Conservation (phyloP, 495 filamentous ascomycete genomes). For the Chaetomidium leptoderma region DNA sequence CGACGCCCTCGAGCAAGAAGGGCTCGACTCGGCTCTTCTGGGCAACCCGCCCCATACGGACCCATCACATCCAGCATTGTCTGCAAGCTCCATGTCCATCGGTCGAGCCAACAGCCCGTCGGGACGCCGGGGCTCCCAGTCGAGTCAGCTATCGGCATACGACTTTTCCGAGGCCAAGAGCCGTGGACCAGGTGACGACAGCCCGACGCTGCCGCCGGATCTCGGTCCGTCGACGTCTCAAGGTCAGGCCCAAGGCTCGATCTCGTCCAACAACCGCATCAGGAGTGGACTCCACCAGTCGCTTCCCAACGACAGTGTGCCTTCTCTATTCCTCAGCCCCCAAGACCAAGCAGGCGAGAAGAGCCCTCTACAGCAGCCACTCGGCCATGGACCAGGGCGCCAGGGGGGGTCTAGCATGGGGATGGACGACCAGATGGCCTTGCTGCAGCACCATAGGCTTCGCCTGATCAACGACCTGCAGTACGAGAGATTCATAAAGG, state of each 20-base stretch:
- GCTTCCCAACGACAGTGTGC: conserved; percentile 47
- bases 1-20: conserved; percentile 27
- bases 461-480: conserved; percentile 69
- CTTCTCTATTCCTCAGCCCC: conserved; percentile 43
- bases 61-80: conserved; percentile 42
- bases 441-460: conserved; percentile 61
- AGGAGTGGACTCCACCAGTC: conserved; percentile 51
- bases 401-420: conserved; percentile 8
- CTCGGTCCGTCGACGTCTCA: conserved; percentile 43
- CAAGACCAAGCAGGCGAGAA: conserved; percentile 38
- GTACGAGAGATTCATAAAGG: conserved; percentile 71
- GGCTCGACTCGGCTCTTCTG: conserved; percentile 32
- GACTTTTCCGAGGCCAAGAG: conserved; percentile 40
- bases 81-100: conserved; percentile 35
- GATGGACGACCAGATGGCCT: conserved; percentile 45
- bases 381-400: conserved; percentile 15
- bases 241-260: conserved; percentile 50
- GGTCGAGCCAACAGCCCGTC: conserved; percentile 27
- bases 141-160: conserved; percentile 37
- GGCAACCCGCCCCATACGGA: conserved; percentile 31
- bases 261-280: conserved; percentile 49
- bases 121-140: conserved; percentile 36
- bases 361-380: conserved; percentile 20
- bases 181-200: conserved; percentile 44
- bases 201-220: conserved; percentile 52